Percentiles rank a stretch among this genome's conserved stretches.
Conservation (phyloP, 306 rosid genomes). For the Fragaria ananassa region DNA sequence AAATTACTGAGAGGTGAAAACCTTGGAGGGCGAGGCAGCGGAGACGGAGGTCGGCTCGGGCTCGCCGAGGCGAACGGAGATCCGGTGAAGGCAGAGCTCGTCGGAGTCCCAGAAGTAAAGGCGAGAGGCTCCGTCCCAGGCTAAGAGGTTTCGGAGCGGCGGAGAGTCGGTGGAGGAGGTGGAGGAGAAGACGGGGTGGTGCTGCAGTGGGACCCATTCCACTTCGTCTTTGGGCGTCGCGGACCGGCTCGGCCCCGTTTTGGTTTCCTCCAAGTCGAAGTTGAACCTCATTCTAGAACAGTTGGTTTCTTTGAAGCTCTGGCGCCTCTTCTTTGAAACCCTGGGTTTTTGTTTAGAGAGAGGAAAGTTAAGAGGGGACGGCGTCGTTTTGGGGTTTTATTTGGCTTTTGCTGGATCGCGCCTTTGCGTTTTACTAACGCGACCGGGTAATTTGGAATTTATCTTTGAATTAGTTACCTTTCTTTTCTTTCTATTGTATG, state of each 20-base stretch:
- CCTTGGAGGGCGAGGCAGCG: constrained; percentile 85
- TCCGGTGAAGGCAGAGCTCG: constrained; percentile 53
- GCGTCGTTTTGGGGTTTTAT: neutral
- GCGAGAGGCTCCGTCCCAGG: constrained; percentile 83
- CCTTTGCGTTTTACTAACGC: neutral
- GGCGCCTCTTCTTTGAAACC: neutral
- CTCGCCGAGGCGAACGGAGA: constrained; percentile 81
- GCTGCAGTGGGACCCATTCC: constrained; percentile 75
- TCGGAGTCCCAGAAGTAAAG: constrained; percentile 80
- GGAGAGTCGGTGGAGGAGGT: constrained; percentile 10
- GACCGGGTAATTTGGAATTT: neutral
- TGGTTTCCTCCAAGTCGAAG: constrained; percentile 36
- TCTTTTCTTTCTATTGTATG: neutral
- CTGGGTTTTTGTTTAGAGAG: constrained; percentile 9
- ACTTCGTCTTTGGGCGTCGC: constrained; percentile 59
- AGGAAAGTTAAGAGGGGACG: neutral
- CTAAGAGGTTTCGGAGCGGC: constrained; percentile 50
- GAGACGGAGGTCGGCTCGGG: constrained; percentile 76
- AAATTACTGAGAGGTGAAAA: constrained; percentile 10
- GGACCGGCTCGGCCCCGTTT: constrained; percentile 43
- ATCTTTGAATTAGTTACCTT: neutral
- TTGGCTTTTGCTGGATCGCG: neutral
- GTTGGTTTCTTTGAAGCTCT: neutral
- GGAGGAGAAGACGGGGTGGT: constrained; percentile 67
- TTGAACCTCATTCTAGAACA: constrained; percentile 43